Percentiles rank a stretch among this genome's conserved stretches.
These are phyloP conservation scores for Phialocephala subalpina DNA, from an alignment of 2,329 filamentous ascomycete genomes.

Conservation along the genomic window DNA sequence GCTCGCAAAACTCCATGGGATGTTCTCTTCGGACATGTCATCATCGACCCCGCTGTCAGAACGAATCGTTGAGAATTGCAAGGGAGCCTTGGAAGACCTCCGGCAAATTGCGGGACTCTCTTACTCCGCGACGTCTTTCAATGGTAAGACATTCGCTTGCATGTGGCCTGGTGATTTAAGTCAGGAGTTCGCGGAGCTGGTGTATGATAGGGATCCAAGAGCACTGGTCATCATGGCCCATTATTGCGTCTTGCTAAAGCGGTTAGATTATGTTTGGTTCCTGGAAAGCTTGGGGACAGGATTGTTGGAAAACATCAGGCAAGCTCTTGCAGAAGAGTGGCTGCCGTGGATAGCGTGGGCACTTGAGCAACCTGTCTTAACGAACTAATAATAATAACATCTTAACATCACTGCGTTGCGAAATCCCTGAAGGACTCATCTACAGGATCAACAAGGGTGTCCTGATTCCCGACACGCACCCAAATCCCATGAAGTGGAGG, in stretches of 20 bases:
- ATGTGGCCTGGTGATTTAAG: slow-evolving; percentile 23
- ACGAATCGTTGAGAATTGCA: slow-evolving; percentile 7
- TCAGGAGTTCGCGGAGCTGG: slow-evolving; percentile 16
- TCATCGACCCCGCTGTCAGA: background rate
- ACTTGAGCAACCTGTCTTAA: slow-evolving; percentile 14
- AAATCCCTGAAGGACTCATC: too few relatives aligned
- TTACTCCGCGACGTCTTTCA: slow-evolving; percentile 3
- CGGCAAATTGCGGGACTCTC: slow-evolving; percentile 13
- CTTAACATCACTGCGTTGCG: too few relatives aligned
- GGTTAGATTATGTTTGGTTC: slow-evolving; percentile 22
- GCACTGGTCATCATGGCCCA: slow-evolving; percentile 27
- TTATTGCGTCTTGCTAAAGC: slow-evolving; percentile 27
- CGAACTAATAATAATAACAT: background rate
- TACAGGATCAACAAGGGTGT: too few relatives aligned
- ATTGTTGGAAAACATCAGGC: slow-evolving; percentile 18
- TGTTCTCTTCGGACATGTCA: background rate
- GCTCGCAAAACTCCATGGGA: slow-evolving; percentile 13
- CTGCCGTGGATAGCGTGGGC: slow-evolving; percentile 23
- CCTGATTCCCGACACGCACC: too few relatives aligned
- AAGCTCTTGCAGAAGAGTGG: slow-evolving; percentile 14
- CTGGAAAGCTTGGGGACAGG: slow-evolving; percentile 18
- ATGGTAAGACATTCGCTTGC: slow-evolving; percentile 12
- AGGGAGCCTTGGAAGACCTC: slow-evolving; percentile 14
- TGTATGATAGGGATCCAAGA: slow-evolving; percentile 35
- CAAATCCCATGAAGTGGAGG: too few relatives aligned